Evolutionary conservation across 495 filamentous ascomycete genomes (phyloP).

Genomic region (Neurospora sp.): DNA sequence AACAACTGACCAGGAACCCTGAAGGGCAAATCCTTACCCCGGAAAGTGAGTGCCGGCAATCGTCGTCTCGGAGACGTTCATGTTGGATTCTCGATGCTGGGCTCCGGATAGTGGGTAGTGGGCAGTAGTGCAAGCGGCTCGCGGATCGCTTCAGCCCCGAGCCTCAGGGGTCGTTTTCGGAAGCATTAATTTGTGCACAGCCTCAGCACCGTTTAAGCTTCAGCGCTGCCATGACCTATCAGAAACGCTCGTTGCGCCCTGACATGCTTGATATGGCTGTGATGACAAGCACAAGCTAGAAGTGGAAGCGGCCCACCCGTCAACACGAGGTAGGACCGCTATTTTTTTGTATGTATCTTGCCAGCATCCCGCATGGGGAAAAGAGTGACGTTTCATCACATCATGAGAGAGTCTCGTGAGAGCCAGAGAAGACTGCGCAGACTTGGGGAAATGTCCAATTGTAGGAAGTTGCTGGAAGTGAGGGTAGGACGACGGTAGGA

Average conservation of each 20-base stretch:
- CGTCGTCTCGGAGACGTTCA: neutral
- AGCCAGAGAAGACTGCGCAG: neutral
- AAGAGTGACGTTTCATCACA: neutral
- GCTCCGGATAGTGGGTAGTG: neutral
- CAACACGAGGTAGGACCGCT: constrained; percentile 1
- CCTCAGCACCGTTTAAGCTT: constrained; percentile 12
- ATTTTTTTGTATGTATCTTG: neutral
- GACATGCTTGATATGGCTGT: neutral
- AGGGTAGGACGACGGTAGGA: neutral
- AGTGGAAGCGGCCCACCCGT: neutral
- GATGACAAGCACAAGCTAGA: neutral
- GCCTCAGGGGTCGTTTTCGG: neutral
- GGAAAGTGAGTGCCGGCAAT: neutral
- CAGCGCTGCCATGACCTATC: constrained; percentile 12
- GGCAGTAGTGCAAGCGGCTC: neutral
- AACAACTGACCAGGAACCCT: neutral
- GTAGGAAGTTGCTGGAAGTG: neutral
- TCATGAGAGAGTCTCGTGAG: neutral
- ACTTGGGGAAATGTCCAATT: neutral
- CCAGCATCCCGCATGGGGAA: neutral
- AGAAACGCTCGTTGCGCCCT: neutral
- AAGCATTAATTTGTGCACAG: constrained; percentile 8
- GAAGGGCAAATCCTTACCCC: neutral
- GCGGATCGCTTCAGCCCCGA: neutral
- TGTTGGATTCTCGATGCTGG: neutral